These are phyloP conservation scores for Colletotrichum lentis DNA, from an alignment of 2,329 filamentous ascomycete species.

Conservation along the genomic window DNA sequence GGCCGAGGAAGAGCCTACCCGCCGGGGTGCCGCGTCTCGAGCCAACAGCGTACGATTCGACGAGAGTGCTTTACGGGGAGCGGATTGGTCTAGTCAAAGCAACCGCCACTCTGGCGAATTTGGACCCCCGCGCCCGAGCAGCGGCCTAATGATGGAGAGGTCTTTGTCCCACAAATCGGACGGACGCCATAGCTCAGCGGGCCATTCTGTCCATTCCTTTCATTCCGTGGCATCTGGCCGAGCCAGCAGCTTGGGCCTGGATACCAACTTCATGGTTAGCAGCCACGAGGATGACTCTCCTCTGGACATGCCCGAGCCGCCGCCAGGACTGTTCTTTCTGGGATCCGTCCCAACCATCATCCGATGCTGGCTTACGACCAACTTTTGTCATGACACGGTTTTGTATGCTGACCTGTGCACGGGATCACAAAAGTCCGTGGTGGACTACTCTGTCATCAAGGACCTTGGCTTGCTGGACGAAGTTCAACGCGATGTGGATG, in stretches of 20 bases:
- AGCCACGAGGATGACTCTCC: constrained; percentile 73
- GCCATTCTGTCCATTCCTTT: constrained; percentile 67
- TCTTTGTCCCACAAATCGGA: constrained; percentile 95
- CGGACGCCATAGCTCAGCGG: constrained; percentile 91
- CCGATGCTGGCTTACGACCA: constrained; percentile 90
- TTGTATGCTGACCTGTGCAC: constrained; percentile 93
- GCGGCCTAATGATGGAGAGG: constrained; percentile 88
- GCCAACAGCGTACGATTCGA: constrained; percentile 98
- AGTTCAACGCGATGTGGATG: constrained; percentile 71
- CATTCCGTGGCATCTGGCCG: constrained; percentile 80
- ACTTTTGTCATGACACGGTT: constrained; percentile 88
- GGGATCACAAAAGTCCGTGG: constrained; percentile 86
- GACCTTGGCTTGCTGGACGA: constrained; percentile 76
- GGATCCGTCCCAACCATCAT: constrained; percentile 93
- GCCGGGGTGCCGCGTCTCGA: constrained; percentile 85
- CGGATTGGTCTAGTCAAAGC: constrained; percentile 79
- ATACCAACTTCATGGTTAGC: constrained; percentile 71
- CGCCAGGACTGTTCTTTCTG: constrained; percentile 84
- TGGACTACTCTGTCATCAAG: constrained; percentile 78
- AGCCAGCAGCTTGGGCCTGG: constrained; percentile 87
- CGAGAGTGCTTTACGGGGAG: constrained; percentile 90
- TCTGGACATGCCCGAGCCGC: constrained; percentile 75
- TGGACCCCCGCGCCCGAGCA: constrained; percentile 77
- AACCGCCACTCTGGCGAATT: constrained; percentile 86
- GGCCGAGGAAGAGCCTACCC: constrained; percentile 83